phyloP scores from a whole-genome alignment of 805 yeast species.

The Starmerella bacillaris region DNA sequence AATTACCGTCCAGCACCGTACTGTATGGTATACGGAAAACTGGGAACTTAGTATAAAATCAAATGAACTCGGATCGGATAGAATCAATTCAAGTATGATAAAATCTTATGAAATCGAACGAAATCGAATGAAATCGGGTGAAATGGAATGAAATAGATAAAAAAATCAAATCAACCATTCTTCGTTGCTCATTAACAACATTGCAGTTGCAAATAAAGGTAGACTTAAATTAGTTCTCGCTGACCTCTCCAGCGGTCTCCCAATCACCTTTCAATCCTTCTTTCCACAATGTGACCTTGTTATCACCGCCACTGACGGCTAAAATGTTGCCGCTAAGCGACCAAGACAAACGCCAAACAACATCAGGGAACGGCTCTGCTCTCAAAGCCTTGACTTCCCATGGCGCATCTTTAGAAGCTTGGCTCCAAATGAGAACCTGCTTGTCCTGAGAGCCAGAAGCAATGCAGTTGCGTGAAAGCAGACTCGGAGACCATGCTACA shows the following conservation, averaged over 20 bases:
- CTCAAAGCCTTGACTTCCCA: slow-evolving; percentile 73
- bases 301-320: slow-evolving; percentile 93
- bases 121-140: too few species aligned
- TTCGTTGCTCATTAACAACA: too few species aligned
- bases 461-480: slow-evolving; percentile 67
- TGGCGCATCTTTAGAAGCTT: slow-evolving; percentile 36
- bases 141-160: too few species aligned
- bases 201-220: too few species aligned
- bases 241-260: slow-evolving; percentile 96
- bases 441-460: slow-evolving; percentile 96
- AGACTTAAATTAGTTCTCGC: slow-evolving; percentile 47
- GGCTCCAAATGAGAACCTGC: slow-evolving; percentile 89
- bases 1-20: too few species aligned
- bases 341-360: slow-evolving; percentile 97
- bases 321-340: slow-evolving; percentile 85
- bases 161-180: too few species aligned
- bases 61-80: too few species aligned
- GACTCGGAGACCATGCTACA: slow-evolving; percentile 93
- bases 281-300: slow-evolving; percentile 90
- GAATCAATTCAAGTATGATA: too few species aligned
- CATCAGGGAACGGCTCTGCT: slow-evolving; percentile 80
- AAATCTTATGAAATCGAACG: too few species aligned
- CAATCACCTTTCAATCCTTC: slow-evolving; percentile 83
- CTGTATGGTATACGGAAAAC: too few species aligned
- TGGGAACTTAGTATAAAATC: too few species aligned